These are phyloP conservation scores for Hansenula lynferdii DNA, from an alignment of 1,139 yeast species.

Conservation along the genomic window DNA sequence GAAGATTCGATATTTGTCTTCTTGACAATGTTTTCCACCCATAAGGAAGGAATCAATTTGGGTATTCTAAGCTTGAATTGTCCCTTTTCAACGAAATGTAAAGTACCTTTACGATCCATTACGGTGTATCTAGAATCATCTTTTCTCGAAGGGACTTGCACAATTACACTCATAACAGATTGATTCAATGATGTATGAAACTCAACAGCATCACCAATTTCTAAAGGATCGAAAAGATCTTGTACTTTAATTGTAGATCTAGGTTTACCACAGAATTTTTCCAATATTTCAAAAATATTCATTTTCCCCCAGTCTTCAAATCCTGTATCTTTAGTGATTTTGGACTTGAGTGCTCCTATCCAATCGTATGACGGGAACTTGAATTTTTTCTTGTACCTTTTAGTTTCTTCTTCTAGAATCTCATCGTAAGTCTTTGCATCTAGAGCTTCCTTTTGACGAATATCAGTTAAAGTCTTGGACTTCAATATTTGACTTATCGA, in stretches of 20 bases:
- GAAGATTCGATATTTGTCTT: slow-evolving; percentile 23
- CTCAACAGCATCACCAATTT: slow-evolving; percentile 43
- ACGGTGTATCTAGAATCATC: slow-evolving; percentile 50
- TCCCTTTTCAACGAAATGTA: slow-evolving; percentile 43
- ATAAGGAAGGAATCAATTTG: slow-evolving; percentile 37
- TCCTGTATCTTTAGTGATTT: too few species aligned
- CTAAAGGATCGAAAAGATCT: slow-evolving; percentile 24
- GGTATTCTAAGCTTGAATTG: slow-evolving; percentile 52
- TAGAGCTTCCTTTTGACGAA: not conserved
- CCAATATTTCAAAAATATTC: too few species aligned
- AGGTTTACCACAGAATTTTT: slow-evolving; percentile 6
- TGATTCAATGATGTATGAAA: slow-evolving; percentile 28
- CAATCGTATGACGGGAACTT: slow-evolving; percentile 24
- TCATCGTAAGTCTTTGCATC: not conserved
- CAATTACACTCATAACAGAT: slow-evolving; percentile 37
- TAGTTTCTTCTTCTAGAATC: slow-evolving; percentile 16
- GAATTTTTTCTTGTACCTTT: slow-evolving; percentile 20
- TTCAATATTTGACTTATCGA: not conserved
- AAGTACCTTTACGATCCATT: slow-evolving; percentile 51
- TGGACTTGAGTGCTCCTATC: slow-evolving; percentile 6
- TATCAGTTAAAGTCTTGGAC: not conserved
- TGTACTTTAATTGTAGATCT: slow-evolving; percentile 6
- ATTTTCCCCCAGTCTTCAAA: too few species aligned
- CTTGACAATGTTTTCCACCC: slow-evolving; percentile 28
- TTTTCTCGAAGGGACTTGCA: slow-evolving; percentile 34